Conservation (phyloP, 345 rosid genomes). For the Geranium rotundifolium region DNA sequence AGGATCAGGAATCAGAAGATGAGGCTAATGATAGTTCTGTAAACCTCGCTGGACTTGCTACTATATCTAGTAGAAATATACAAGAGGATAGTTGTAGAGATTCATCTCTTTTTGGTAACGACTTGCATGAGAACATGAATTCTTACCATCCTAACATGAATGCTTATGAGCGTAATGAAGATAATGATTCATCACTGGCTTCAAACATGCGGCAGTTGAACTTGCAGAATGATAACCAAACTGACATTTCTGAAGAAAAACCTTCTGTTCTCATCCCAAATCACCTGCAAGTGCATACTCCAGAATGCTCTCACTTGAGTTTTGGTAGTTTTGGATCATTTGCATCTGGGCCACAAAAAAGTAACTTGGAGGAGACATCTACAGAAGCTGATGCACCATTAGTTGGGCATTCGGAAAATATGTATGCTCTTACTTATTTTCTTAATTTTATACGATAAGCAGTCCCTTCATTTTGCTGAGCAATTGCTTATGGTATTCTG, state of each 20-base stretch:
- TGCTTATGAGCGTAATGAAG: conserved; percentile 51
- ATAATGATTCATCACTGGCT: conserved; percentile 35
- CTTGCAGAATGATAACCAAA: conserved; percentile 46
- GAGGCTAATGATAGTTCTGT: conserved; percentile 37
- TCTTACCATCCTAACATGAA: conserved; percentile 48
- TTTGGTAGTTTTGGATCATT: conserved; percentile 84
- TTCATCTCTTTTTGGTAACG: conserved; percentile 41
- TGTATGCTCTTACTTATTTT: conserved; percentile 23
- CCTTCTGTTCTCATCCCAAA: conserved; percentile 84
- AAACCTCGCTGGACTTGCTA: conserved; percentile 36
- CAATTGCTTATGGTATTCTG: neutral
- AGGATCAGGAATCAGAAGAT: conserved; percentile 41
- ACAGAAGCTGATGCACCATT: conserved; percentile 40
- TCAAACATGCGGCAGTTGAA: conserved; percentile 47
- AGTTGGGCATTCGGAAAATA: conserved; percentile 44
- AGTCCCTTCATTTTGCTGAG: neutral
- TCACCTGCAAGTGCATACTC: conserved; percentile 75
- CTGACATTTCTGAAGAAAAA: conserved; percentile 40
- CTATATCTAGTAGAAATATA: conserved; percentile 40
- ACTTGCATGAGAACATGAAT: conserved; percentile 29
- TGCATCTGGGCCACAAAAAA: conserved; percentile 38
- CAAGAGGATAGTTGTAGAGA: conserved; percentile 54
- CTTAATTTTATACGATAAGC: neutral
- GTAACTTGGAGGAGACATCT: conserved; percentile 39
- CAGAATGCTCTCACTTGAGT: conserved; percentile 83